These are phyloP conservation scores for Termitomyces sp. DNA, from an alignment of 1,284 basidiomycete species.

Conservation along the genomic window DNA sequence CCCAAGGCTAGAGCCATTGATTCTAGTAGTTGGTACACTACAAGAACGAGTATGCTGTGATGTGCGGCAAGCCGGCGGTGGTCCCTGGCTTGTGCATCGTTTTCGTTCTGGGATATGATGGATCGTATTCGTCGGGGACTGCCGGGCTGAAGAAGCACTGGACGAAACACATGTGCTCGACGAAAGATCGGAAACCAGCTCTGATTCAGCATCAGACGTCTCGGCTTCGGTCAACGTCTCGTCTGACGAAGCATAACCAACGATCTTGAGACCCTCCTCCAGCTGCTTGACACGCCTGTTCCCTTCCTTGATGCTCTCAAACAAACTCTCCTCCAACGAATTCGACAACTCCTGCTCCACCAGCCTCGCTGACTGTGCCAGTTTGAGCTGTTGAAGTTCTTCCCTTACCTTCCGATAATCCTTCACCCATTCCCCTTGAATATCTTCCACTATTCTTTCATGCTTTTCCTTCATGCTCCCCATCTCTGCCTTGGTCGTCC, in stretches of 20 bases:
- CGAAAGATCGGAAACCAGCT: conserved; percentile 9
- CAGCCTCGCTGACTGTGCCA: conserved; percentile 28
- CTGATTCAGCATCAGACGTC: conserved; percentile 1
- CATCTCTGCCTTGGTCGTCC: conserved; percentile 28
- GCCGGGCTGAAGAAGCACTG: conserved; percentile 1
- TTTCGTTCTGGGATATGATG: conserved; percentile 4
- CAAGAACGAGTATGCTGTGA: conserved; percentile 2
- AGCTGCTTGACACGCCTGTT: conserved; percentile 14
- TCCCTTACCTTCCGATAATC: conserved; percentile 28
- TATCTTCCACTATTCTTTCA: conserved; percentile 32
- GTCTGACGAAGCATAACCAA: conserved; percentile 8
- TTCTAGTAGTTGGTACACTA: not conserved
- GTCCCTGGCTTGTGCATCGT: conserved; percentile 9
- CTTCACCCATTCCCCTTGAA: conserved; percentile 34
- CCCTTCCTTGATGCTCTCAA: conserved; percentile 20
- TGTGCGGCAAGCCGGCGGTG: not conserved
- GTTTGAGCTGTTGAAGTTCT: conserved; percentile 30
- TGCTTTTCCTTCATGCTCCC: conserved; percentile 23
- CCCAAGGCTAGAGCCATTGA: not conserved
- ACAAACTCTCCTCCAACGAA: conserved; percentile 31
- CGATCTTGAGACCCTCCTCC: conserved; percentile 12
- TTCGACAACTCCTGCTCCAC: conserved; percentile 36
- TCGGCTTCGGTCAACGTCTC: conserved; percentile 8
- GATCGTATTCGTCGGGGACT: not conserved
- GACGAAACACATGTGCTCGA: conserved; percentile 20